These are phyloP conservation scores for Kuraishia capsulata DNA, from an alignment of 805 yeast species.

Conservation along the genomic window DNA sequence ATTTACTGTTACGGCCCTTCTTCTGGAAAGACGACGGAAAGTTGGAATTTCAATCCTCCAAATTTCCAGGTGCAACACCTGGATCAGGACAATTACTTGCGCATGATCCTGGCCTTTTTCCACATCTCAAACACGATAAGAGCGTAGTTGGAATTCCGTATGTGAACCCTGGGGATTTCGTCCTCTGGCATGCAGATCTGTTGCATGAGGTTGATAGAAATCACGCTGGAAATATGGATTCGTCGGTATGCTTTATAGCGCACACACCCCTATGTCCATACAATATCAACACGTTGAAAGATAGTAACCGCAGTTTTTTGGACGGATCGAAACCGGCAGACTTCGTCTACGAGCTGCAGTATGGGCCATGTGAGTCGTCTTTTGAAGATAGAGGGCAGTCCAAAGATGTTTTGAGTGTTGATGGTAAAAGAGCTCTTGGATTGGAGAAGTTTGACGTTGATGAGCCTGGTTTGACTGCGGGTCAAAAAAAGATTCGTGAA, in stretches of 20 bases:
- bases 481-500: slow-evolving; percentile 17
- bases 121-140: slow-evolving; percentile 23
- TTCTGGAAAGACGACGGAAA: slow-evolving; percentile 21
- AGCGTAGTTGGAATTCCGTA: slow-evolving; percentile 26
- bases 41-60: slow-evolving; percentile 21
- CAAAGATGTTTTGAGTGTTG: slow-evolving; percentile 6
- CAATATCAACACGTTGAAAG: neutral
- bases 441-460: slow-evolving; percentile 15
- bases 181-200: slow-evolving; percentile 33
- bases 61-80: slow-evolving; percentile 29
- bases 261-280: slow-evolving; percentile 20
- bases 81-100: slow-evolving; percentile 21
- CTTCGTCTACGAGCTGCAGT: slow-evolving; percentile 5
- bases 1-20: slow-evolving; percentile 30
- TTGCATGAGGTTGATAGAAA: slow-evolving; percentile 30
- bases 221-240: slow-evolving; percentile 23
- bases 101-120: slow-evolving; percentile 7
- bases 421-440: slow-evolving; percentile 18
- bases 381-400: slow-evolving; percentile 7
- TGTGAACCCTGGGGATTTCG: slow-evolving; percentile 32
- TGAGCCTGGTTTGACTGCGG: slow-evolving; percentile 15
- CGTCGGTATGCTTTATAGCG: slow-evolving; percentile 30
- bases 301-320: slow-evolving; percentile 4
- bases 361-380: slow-evolving; percentile 6
- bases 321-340: slow-evolving; percentile 4